Conservation (phyloP, 257 asterid species). For the Lycium barbarum region DNA sequence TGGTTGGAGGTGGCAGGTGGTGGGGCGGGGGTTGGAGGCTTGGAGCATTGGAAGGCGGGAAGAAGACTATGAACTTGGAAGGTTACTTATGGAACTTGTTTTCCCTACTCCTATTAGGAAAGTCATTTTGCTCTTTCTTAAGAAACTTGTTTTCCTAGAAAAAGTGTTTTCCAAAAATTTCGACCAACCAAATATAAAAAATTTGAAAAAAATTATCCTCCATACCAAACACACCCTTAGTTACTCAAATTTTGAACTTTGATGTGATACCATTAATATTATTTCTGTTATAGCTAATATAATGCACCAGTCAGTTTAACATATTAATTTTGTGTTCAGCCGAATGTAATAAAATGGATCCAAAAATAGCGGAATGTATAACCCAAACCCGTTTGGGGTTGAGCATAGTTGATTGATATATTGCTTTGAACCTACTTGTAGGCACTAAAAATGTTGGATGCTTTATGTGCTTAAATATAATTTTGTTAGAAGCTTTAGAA, state of each 20-base stretch:
- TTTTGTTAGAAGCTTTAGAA: background rate
- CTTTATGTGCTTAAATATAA: background rate
- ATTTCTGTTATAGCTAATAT: background rate
- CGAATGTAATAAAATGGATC: background rate
- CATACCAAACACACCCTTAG: no score
- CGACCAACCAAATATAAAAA: background rate
- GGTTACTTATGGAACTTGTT: background rate
- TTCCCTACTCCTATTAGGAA: background rate
- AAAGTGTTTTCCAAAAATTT: background rate
- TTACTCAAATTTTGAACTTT: background rate
- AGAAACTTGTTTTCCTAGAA: background rate
- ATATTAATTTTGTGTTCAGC: background rate
- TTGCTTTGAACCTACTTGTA: slow-evolving; percentile 10
- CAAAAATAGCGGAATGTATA: background rate
- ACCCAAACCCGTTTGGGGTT: background rate
- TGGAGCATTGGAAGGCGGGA: background rate
- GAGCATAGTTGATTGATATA: background rate
- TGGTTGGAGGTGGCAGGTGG: background rate
- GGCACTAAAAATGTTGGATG: background rate
- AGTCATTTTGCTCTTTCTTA: background rate
- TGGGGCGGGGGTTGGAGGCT: background rate
- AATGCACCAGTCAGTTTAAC: background rate
- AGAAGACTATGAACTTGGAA: background rate
- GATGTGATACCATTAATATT: background rate
- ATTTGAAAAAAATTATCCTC: background rate